A percentile compares a stretch with the other conserved stretches of the same genome.
These are phyloP conservation scores for Erodium maritimum DNA, from an alignment of 345 rosid genomes.

Conservation along the genomic window DNA sequence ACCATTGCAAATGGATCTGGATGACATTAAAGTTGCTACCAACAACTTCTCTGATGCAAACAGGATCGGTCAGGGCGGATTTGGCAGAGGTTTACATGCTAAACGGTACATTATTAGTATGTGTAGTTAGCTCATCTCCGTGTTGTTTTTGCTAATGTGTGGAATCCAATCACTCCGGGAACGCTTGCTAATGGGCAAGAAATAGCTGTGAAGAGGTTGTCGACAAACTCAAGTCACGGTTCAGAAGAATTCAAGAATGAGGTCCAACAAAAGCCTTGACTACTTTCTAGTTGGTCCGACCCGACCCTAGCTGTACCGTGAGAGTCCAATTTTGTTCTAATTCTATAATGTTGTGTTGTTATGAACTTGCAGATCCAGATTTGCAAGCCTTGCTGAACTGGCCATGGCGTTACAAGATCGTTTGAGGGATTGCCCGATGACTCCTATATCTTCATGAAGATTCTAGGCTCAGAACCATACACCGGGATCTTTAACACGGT, in stretches of 20 bases:
- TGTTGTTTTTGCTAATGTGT: background rate
- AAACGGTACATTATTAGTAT: background rate
- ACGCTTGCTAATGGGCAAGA: conserved; percentile 8
- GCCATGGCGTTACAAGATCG: conserved; percentile 20
- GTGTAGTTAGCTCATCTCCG: background rate
- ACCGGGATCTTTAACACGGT: conserved; percentile 27
- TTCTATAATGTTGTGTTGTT: background rate
- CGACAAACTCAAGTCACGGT: conserved; percentile 22
- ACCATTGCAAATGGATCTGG: background rate
- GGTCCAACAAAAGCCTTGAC: too few species aligned
- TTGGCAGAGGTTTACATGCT: conserved; percentile 22
- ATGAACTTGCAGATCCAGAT: conserved; percentile 10
- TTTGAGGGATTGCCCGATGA: conserved; percentile 30
- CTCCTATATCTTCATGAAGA: conserved; percentile 30
- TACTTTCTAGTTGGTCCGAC: conserved; percentile 35
- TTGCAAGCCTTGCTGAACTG: conserved; percentile 14
- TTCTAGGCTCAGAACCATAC: conserved; percentile 28
- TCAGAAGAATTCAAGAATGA: conserved; percentile 26
- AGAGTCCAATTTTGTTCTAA: background rate
- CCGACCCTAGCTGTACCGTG: background rate
- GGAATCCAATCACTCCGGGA: conserved; percentile 13
- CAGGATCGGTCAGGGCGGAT: conserved; percentile 18
- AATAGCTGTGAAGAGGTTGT: conserved; percentile 26
- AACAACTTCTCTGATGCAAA: conserved; percentile 10
- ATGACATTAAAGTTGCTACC: conserved; percentile 12